Evolutionary conservation across 78 protist genomes (phyloP), one percentile per base, ranked within the genome.

Genomic region (Cyanophora paradoxa): DNA sequence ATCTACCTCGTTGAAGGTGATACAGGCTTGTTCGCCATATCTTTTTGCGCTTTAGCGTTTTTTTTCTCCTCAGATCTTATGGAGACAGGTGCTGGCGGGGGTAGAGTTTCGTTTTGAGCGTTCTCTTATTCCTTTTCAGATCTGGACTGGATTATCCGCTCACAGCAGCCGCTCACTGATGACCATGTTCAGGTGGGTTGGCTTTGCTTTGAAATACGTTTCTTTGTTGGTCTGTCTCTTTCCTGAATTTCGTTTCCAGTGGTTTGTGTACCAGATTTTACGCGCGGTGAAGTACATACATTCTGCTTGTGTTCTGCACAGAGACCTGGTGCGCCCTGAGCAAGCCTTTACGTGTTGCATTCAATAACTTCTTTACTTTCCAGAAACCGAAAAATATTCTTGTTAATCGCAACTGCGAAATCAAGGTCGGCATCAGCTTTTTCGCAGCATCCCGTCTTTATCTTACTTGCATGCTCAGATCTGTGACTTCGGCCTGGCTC

Each of bases 371-470:
- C n/a, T 44, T 10, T 44, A 44, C n/a, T n/a, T n/a, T 44, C n/a
- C 61, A 83, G 85, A 96, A 93, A 78, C 99, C 99, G 2, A 34
- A 82, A 61, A 96, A 96, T 71, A 22, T 96, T 2, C 70, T 93
- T 5, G 70, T 95, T 37, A 93, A 91, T 62, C 84, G 64, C 37
- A 91, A 95, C 79, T 95, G 96, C 77, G 90, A 84, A 33, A 31
- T 92, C 16, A 87, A 88, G 67, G 61, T 85, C 37, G 65, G 91
- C 5, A 6, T 16, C n/a, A 16, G 52, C 52, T 13, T 44, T 44
- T 44, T 44, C 13, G 10, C 52, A 16, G 10, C n/a, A 44, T 16
- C 10, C n/a, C 10, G n/a, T 44, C 52, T 44, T 10, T 13, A 16
- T 44, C 52, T 44, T 44, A 44, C 52, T 16, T 44, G 10, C 13